Evolutionary conservation across 1,139 yeast species (phyloP).

Genomic region (Pichia sp.): DNA sequence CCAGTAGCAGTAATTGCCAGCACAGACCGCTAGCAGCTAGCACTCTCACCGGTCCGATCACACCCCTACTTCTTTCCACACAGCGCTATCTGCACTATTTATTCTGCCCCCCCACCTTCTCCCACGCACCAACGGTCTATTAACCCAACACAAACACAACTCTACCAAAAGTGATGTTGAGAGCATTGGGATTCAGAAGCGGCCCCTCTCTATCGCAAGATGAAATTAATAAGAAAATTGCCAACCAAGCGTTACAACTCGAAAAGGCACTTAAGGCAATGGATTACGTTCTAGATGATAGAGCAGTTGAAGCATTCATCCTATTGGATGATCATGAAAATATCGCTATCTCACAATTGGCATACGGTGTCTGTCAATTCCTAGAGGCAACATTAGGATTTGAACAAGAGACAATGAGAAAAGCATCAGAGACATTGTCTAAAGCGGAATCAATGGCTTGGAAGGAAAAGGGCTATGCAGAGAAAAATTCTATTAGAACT

Average conservation of each 20-base stretch:
- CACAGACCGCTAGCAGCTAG: no score
- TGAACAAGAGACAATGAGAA: constrained; percentile 78
- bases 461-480: constrained; percentile 55
- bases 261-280: constrained; percentile 81
- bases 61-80: no score
- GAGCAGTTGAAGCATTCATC: constrained; percentile 63
- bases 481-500: constrained; percentile 49
- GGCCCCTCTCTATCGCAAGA: constrained; percentile 18
- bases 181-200: constrained; percentile 27
- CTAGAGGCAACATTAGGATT: constrained; percentile 91
- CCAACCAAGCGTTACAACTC: constrained; percentile 44
- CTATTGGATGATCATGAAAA: constrained; percentile 42
- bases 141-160: no score
- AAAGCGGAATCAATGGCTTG: constrained; percentile 67
- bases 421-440: constrained; percentile 64
- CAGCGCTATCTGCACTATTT: no score
- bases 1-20: no score
- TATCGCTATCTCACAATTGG: constrained; percentile 64
- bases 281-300: constrained; percentile 86
- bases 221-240: constrained; percentile 23
- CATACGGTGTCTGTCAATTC: constrained; percentile 81
- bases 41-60: no score
- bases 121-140: no score
- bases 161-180: constrained; percentile 21
- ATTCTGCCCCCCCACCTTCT: neutral